Base-by-base conservation (phyloP, 1,284 basidiomycete genomes). In the Apiotrichum laibachii region DNA sequence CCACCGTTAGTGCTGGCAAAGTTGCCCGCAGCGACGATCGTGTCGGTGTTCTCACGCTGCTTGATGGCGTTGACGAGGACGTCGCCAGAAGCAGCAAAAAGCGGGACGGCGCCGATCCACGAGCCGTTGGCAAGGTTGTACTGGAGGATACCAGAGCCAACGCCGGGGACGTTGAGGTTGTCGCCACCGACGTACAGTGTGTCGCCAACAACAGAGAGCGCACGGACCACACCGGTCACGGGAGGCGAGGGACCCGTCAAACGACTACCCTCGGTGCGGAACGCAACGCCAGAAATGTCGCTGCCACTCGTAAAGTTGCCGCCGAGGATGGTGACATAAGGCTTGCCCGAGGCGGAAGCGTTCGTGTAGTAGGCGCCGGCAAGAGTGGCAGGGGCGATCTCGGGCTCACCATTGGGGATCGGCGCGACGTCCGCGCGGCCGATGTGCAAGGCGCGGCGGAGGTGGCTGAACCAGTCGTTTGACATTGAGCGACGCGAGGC, bases 361-460 rank as follows among this genome's bases (percentile, higher is more conserved):
- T 96, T 96, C 18, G 85, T 88, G 90, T 90, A 98, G 80, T 94
- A 98, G 2, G 85, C 84, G 39, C 91, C 94, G 0, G 90, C 84
- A 45, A 96, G 82, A 57, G 97, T 85, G 35, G 92, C 86, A 1
- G 92, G 90, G 1, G 89, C 86, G 0, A 84, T 79, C 1, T 85
- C 81, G 1, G 85, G 76, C 33, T n/a, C n/a, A n/a, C 83, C 80
- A 0, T 81, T 62, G 19, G 84, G 63, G 55, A 77, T 69, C 1
- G 73, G 68, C 1, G 70, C 67, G 0, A 72, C 66, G 6, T 70
- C 65, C 19, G 88, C 87, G 16, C 90, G 82, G 2, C 82, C 72
- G 1, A 80, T 65, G 2, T 69, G 57, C 10, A 60, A 39, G 9
- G 55, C 60, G 54, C 66, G 44, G 73, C 64, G 51, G 75, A 75